These are phyloP conservation scores for Backusella sp. DNA, from an alignment of 192 early-diverging fungal genomes.

Conservation along the genomic window DNA sequence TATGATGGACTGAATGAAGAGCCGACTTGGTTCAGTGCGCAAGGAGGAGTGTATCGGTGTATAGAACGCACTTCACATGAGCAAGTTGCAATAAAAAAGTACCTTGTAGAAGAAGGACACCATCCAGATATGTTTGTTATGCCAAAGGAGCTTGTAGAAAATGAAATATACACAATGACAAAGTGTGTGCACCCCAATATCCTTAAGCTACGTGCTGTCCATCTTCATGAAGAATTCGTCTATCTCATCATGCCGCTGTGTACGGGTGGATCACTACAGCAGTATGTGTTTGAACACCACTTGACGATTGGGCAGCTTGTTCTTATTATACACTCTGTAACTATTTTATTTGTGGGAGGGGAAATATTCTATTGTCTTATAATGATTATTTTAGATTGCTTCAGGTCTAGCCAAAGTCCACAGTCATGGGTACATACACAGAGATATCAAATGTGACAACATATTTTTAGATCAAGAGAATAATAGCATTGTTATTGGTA, in stretches of 20 bases:
- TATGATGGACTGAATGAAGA: conserved; percentile 34
- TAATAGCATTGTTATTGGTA: conserved; percentile 38
- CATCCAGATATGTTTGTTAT: conserved; percentile 37
- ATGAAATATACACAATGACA: conserved; percentile 42
- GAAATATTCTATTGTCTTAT: too few relatives aligned
- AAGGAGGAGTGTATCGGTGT: conserved; percentile 40
- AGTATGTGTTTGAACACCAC: conserved; percentile 39
- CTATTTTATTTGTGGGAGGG: too few relatives aligned
- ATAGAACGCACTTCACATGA: conserved; percentile 14
- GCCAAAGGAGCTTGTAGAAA: conserved; percentile 39
- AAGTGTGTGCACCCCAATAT: conserved; percentile 35
- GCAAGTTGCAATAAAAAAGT: conserved; percentile 39
- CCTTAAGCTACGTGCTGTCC: conserved; percentile 28
- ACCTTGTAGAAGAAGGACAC: conserved; percentile 31
- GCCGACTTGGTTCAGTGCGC: conserved; percentile 39
- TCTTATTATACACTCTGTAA: conserved; percentile 34
- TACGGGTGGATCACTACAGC: conserved; percentile 36
- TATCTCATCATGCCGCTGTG: conserved; percentile 39
- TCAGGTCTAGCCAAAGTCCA: conserved; percentile 37
- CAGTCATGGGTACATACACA: conserved; percentile 38
- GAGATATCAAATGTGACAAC: conserved; percentile 45
- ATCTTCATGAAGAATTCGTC: conserved; percentile 34
- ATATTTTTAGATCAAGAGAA: conserved; percentile 32
- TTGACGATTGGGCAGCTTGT: conserved; percentile 34
- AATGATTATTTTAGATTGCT: conserved; percentile 25